These are phyloP conservation scores for Rhinocladiella similis DNA, from an alignment of 2,329 filamentous ascomycete genomes.

Conservation along the genomic window DNA sequence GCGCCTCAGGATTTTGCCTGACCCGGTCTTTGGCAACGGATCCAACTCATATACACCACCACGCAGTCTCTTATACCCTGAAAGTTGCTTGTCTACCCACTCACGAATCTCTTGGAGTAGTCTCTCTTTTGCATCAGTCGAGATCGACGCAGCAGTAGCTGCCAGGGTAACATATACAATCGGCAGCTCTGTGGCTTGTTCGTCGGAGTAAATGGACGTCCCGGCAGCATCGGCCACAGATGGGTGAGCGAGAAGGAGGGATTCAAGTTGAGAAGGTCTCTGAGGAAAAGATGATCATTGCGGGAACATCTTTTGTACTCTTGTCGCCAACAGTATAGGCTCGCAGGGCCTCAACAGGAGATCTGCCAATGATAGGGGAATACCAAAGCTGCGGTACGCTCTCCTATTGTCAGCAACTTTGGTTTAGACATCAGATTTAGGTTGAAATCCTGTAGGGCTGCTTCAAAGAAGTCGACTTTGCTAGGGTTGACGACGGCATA, in stretches of 20 bases:
- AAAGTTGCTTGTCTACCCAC: constrained; percentile 17
- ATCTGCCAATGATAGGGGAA: background rate
- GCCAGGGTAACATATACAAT: constrained; percentile 62
- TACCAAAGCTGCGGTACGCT: background rate
- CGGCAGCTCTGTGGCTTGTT: constrained; percentile 40
- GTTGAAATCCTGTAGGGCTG: constrained; percentile 13
- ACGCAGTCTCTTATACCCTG: constrained; percentile 19
- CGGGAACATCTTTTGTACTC: constrained; percentile 22
- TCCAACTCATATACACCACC: constrained; percentile 20
- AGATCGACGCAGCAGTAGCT: constrained; percentile 61
- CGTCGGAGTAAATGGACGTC: constrained; percentile 40
- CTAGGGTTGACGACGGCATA: constrained; percentile 28
- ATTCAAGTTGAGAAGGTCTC: constrained; percentile 50
- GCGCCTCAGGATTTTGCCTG: constrained; percentile 27
- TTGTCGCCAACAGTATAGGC: constrained; percentile 27
- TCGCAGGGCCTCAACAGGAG: constrained; percentile 19
- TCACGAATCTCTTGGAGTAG: constrained; percentile 15
- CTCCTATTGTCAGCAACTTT: background rate
- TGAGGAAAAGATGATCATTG: constrained; percentile 33
- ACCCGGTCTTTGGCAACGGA: constrained; percentile 25
- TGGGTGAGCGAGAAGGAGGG: constrained; percentile 45
- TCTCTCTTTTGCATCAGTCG: constrained; percentile 42
- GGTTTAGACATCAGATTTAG: background rate
- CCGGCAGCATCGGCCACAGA: constrained; percentile 48
- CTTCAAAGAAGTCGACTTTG: constrained; percentile 25